phyloP scores from a whole-genome alignment of 768 basidiomycete genomes.

The Multifurca ochricompacta region DNA sequence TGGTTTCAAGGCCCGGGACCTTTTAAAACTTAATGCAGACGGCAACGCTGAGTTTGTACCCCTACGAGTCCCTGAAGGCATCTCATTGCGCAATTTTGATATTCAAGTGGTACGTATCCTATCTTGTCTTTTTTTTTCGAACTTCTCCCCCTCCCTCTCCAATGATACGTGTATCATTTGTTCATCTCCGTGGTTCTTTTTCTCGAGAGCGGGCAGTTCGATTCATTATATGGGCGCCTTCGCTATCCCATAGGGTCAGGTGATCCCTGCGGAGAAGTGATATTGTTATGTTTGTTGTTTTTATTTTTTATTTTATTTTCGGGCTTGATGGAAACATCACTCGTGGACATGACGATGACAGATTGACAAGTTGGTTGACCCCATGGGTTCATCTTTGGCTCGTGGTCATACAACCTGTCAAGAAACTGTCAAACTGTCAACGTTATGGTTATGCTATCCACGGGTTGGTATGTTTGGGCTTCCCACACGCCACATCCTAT shows the following conservation, averaged over 20 bases:
- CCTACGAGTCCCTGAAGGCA: slow-evolving; percentile 69
- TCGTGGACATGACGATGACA: background rate
- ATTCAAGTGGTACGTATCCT: slow-evolving; percentile 69
- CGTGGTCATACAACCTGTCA: background rate
- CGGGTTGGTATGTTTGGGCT: background rate
- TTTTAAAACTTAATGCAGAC: slow-evolving; percentile 30
- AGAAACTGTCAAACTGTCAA: too few species aligned
- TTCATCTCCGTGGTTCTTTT: background rate
- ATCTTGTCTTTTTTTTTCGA: slow-evolving; percentile 3
- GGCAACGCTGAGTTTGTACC: slow-evolving; percentile 60
- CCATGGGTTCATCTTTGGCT: too few species aligned
- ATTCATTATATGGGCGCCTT: slow-evolving; percentile 7
- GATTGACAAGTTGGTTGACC: background rate
- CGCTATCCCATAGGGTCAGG: slow-evolving; percentile 2
- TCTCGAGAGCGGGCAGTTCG: background rate
- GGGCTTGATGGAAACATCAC: background rate
- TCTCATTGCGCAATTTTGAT: slow-evolving; percentile 80
- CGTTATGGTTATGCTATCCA: background rate
- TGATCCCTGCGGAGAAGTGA: slow-evolving; percentile 12
- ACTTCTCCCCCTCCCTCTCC: background rate
- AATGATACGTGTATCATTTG: background rate
- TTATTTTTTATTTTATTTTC: too few species aligned
- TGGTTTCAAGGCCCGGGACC: slow-evolving; percentile 30
- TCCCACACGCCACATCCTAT: slow-evolving; percentile 3
- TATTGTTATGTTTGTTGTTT: background rate